Percentiles rank a stretch among this genome's conserved stretches.
Conservation (phyloP, 495 filamentous ascomycete genomes). For the Hyaloscypha bicolor region DNA sequence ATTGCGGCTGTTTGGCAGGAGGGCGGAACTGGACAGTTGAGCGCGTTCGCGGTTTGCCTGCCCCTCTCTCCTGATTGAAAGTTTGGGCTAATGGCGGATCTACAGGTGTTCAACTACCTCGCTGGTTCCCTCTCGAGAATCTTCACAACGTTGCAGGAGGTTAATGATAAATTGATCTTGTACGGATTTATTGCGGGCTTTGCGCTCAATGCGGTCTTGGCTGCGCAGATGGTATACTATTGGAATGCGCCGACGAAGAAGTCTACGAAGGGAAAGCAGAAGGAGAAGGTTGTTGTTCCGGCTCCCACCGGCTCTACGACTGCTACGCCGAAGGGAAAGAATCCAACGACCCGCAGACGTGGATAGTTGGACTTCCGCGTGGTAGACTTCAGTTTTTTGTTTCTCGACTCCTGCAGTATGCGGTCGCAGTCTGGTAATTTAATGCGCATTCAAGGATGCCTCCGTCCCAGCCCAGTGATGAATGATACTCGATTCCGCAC, state of each 20-base stretch:
- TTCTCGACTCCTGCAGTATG: constrained; percentile 31
- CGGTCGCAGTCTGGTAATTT: constrained; percentile 31
- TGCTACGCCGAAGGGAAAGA: constrained; percentile 49
- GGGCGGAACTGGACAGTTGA: constrained; percentile 91
- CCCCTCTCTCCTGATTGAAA: neutral
- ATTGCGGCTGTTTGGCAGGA: constrained; percentile 80
- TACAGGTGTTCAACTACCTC: constrained; percentile 96
- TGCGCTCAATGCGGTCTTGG: constrained; percentile 81
- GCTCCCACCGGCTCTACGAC: constrained; percentile 36
- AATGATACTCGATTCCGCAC: too few species aligned
- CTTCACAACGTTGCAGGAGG: constrained; percentile 96
- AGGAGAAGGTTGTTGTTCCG: constrained; percentile 21
- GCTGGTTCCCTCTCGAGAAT: constrained; percentile 87
- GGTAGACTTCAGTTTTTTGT: constrained; percentile 3
- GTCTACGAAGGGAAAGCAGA: constrained; percentile 20
- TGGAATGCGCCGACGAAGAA: constrained; percentile 69
- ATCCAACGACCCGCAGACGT: constrained; percentile 55
- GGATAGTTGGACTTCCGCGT: constrained; percentile 36
- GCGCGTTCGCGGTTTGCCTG: constrained; percentile 85
- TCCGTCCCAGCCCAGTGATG: too few species aligned
- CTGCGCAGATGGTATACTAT: constrained; percentile 92
- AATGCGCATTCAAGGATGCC: constrained; percentile 2
- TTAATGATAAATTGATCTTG: constrained; percentile 91
- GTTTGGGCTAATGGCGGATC: constrained; percentile 18
- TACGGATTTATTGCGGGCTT: constrained; percentile 92